Percentiles rank a stretch among this genome's conserved stretches.
phyloP scores from a whole-genome alignment of 352 stramenopile species.

The Phytophthora cryptogea region DNA sequence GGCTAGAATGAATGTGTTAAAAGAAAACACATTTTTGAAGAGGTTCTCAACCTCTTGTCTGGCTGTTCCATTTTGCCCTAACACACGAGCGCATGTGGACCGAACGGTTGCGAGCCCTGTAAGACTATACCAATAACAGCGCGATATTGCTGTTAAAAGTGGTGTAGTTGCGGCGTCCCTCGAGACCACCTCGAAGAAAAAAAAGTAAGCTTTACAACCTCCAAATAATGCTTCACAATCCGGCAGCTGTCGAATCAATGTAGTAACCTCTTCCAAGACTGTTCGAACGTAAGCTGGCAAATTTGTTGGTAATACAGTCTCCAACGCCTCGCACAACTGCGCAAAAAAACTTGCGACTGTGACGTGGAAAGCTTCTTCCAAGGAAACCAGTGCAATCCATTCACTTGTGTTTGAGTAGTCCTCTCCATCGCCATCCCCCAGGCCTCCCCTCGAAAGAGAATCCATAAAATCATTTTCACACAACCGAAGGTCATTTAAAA shows the following conservation, averaged over 20 bases:
- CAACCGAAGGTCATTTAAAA: slow-evolving; percentile 34
- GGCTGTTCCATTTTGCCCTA: not conserved
- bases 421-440: slow-evolving; percentile 18
- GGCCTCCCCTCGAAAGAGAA: slow-evolving; percentile 20
- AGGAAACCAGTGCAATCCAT: slow-evolving; percentile 38
- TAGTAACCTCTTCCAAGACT: slow-evolving; percentile 38
- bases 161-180: slow-evolving; percentile 52
- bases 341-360: slow-evolving; percentile 30
- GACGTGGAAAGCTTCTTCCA: slow-evolving; percentile 42
- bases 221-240: slow-evolving; percentile 64
- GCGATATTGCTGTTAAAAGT: slow-evolving; percentile 56
- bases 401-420: slow-evolving; percentile 12
- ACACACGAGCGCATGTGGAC: slow-evolving; percentile 2
- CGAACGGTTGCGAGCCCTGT: slow-evolving; percentile 47
- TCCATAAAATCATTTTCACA: slow-evolving; percentile 40
- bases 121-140: slow-evolving; percentile 66
- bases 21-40: slow-evolving; percentile 19
- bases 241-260: slow-evolving; percentile 54
- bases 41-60: slow-evolving; percentile 19
- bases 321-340: slow-evolving; percentile 23
- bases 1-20: slow-evolving; percentile 55
- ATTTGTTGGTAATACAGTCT: slow-evolving; percentile 9
- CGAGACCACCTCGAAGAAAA: slow-evolving; percentile 72
- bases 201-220: slow-evolving; percentile 59
- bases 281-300: slow-evolving; percentile 16